Percentiles rank a stretch among this genome's conserved stretches.
Evolutionary conservation across 2,329 filamentous ascomycete genomes (phyloP).

Genomic region (Talaromyces albobiverticillius): DNA sequence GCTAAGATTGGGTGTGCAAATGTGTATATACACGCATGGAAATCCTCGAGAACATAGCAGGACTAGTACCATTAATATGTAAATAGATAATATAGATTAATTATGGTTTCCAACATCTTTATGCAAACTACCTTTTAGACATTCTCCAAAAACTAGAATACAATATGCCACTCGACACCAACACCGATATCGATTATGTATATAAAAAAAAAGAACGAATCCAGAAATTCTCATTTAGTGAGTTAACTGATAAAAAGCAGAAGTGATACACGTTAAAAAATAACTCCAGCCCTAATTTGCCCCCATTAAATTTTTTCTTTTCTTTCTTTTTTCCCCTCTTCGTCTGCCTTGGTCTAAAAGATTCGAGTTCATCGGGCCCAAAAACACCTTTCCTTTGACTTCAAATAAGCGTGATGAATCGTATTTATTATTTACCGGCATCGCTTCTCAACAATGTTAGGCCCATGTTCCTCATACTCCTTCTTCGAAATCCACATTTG

Average conservation of each 20-base stretch:
- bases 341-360: too few species aligned
- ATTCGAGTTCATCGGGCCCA: too few species aligned
- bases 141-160: too few species aligned
- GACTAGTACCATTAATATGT: neutral
- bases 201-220: too few species aligned
- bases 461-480: constrained; percentile 95
- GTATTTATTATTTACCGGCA: constrained; percentile 85
- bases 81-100: neutral
- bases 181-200: neutral
- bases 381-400: too few species aligned
- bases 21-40: neutral
- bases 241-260: neutral
- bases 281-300: constrained; percentile 8
- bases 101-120: too few species aligned
- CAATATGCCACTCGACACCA: neutral
- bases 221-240: neutral
- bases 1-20: neutral
- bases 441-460: constrained; percentile 87
- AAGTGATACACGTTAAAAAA: constrained; percentile 5
- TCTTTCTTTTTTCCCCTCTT: neutral
- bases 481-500: constrained; percentile 99
- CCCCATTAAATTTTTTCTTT: neutral
- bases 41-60: neutral
- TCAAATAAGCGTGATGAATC: too few species aligned
- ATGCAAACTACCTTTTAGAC: too few species aligned